These are phyloP conservation scores for Trapa bicornis DNA, from an alignment of 345 rosid species.

Conservation along the genomic window DNA sequence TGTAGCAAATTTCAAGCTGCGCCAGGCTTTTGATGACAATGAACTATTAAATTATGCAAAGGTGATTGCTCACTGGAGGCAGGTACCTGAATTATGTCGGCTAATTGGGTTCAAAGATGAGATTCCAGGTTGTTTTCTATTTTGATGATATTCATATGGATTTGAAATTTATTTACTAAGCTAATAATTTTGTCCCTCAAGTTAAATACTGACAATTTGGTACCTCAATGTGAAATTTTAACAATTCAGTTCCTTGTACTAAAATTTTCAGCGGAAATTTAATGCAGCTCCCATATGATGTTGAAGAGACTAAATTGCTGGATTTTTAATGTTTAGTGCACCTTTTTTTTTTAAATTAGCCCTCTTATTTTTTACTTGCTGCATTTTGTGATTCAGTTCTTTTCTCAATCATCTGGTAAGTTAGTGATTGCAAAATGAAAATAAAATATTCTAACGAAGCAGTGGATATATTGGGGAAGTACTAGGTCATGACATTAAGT, in stretches of 20 bases:
- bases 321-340: too few species aligned
- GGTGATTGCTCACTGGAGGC: constrained; percentile 18
- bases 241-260: too few species aligned
- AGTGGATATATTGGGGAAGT: background rate
- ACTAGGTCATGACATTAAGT: background rate
- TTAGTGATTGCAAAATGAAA: background rate
- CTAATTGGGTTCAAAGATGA: constrained; percentile 24
- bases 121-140: constrained; percentile 18
- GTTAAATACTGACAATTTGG: too few species aligned
- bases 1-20: constrained; percentile 30
- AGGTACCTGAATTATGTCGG: constrained; percentile 18
- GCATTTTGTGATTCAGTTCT: background rate
- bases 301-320: too few species aligned
- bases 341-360: too few species aligned
- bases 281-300: too few species aligned
- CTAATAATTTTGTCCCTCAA: too few species aligned
- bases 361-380: background rate
- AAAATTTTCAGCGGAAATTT: too few species aligned
- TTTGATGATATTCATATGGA: background rate
- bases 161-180: background rate
- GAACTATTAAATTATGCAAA: constrained; percentile 22
- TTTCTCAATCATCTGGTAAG: background rate
- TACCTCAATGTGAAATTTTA: too few species aligned
- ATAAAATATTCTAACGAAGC: background rate
- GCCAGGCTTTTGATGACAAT: constrained; percentile 14